A percentile compares a stretch with the other conserved stretches of the same genome.
phyloP scores from a whole-genome alignment of 345 rosid species.

The Salix udensis region DNA sequence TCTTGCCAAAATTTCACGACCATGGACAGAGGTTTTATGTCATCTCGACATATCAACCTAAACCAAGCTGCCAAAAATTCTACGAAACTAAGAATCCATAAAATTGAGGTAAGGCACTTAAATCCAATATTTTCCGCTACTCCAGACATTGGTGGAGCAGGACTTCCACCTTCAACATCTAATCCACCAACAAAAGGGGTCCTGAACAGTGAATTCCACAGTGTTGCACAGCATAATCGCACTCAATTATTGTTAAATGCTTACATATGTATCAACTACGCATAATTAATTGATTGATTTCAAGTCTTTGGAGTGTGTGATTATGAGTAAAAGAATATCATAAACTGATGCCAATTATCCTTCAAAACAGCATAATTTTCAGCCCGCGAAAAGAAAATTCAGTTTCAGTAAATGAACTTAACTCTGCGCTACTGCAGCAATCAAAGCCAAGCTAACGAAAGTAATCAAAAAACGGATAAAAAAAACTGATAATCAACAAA shows the following conservation, averaged over 20 bases:
- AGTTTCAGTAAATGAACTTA: neutral
- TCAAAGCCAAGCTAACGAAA: neutral
- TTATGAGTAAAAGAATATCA: too few relatives aligned
- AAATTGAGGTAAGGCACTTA: neutral
- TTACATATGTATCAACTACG: neutral
- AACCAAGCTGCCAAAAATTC: neutral
- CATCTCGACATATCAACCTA: neutral
- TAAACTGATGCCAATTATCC: too few relatives aligned
- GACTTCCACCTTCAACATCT: neutral
- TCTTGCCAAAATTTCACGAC: neutral
- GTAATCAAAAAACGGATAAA: neutral
- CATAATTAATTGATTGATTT: neutral
- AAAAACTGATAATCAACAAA: neutral
- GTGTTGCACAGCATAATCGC: neutral
- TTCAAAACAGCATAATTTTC: neutral
- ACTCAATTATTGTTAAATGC: neutral
- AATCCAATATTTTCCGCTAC: neutral
- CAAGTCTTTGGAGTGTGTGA: too few relatives aligned
- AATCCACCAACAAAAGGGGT: neutral
- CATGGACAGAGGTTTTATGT: neutral
- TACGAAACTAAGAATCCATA: neutral
- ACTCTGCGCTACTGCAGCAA: neutral
- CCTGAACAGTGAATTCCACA: neutral
- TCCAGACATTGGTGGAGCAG: neutral
- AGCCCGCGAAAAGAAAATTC: neutral